Conservation (phyloP, 176 grass and related monocot species). For the Carex littledalei region DNA sequence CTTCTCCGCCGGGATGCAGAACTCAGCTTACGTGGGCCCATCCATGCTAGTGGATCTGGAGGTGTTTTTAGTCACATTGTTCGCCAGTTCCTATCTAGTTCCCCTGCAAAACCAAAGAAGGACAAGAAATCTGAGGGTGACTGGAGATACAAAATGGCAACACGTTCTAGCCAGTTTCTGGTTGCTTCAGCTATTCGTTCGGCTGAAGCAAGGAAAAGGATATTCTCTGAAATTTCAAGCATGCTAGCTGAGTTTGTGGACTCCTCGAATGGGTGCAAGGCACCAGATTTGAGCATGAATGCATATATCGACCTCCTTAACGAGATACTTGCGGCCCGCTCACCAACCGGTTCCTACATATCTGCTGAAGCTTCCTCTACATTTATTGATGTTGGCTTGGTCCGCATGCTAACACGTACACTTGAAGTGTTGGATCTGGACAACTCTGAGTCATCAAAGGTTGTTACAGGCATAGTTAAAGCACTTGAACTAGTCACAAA, state of each 20-base stretch:
- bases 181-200: slow-evolving; percentile 95
- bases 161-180: slow-evolving; percentile 84
- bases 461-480: slow-evolving; percentile 80
- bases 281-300: slow-evolving; percentile 63
- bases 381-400: slow-evolving; percentile 86
- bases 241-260: slow-evolving; percentile 63
- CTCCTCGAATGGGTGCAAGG: slow-evolving; percentile 40
- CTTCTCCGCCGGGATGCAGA: slow-evolving; percentile 82
- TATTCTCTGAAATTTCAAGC: slow-evolving; percentile 75
- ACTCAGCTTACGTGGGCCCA: slow-evolving; percentile 38
- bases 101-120: slow-evolving; percentile 69
- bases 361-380: slow-evolving; percentile 78
- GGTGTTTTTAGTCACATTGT: slow-evolving; percentile 79
- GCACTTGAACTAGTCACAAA: slow-evolving; percentile 83
- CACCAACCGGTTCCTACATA: slow-evolving; percentile 77
- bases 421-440: slow-evolving; percentile 88
- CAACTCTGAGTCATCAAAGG: slow-evolving; percentile 82
- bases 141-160: slow-evolving; percentile 89
- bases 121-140: slow-evolving; percentile 83
- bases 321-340: slow-evolving; percentile 93
- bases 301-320: slow-evolving; percentile 82
- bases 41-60: slow-evolving; percentile 31
- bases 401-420: slow-evolving; percentile 52
- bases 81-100: slow-evolving; percentile 68
- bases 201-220: slow-evolving; percentile 73